Conservation (phyloP, 208 protist species). For the Trichomonas tenax region DNA sequence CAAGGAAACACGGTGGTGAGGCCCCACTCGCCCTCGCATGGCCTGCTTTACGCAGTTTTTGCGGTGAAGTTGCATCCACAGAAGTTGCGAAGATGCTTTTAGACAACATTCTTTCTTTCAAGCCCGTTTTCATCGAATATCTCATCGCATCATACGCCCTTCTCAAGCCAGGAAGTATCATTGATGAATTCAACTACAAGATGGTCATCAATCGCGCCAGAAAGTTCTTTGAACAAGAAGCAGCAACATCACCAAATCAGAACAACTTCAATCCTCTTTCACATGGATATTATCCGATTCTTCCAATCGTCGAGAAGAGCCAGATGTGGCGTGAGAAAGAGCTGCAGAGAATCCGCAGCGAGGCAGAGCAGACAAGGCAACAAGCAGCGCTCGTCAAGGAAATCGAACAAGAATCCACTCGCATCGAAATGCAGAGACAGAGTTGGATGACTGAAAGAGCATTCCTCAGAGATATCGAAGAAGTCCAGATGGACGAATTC, state of each 20-base stretch:
- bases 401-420: background rate
- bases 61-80: background rate
- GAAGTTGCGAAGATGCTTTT: background rate
- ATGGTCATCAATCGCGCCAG: background rate
- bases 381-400: background rate
- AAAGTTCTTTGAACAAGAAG: background rate
- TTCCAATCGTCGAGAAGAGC: background rate
- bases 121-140: slow-evolving; percentile 1
- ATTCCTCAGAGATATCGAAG: background rate
- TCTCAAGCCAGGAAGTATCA: background rate
- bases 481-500: background rate
- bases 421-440: background rate
- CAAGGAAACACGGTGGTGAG: background rate
- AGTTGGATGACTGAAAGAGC: background rate
- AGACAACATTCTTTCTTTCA: background rate
- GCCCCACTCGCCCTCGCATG: background rate
- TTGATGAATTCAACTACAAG: background rate
- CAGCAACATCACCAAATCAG: background rate
- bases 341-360: background rate
- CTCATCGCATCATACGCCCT: background rate
- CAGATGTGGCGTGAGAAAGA: background rate
- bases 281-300: background rate
- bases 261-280: background rate
- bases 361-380: background rate
- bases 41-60: background rate